Evolutionary conservation across 305 asterid genomes (phyloP).

Genomic region (Andrographis paniculata): DNA sequence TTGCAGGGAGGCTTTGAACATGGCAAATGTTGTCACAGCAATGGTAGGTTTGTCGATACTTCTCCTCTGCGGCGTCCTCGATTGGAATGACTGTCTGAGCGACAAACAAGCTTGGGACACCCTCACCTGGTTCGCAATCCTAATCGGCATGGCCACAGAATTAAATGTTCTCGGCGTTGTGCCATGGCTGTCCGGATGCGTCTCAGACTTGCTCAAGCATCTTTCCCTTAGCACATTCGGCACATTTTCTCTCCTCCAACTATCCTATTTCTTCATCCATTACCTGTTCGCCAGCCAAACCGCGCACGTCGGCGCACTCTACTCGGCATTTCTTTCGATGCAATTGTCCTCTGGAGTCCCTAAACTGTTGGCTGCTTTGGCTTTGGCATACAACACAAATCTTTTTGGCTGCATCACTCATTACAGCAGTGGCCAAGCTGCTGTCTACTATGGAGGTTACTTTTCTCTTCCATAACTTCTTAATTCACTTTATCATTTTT

Average conservation of each 20-base stretch:
- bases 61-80: conserved; percentile 43
- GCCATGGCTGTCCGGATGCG: conserved; percentile 54
- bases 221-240: conserved; percentile 35
- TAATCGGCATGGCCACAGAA: conserved; percentile 74
- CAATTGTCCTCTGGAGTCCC: conserved; percentile 60
- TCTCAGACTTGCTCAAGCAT: conserved; percentile 41
- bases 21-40: conserved; percentile 66
- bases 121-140: conserved; percentile 63
- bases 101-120: conserved; percentile 89
- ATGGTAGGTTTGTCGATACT: conserved; percentile 63
- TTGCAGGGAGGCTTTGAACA: conserved; percentile 35
- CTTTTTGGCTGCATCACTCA: conserved; percentile 76
- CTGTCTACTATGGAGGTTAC: conserved; percentile 73
- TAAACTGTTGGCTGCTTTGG: conserved; percentile 36
- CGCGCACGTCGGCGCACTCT: conserved; percentile 81
- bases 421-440: conserved; percentile 91
- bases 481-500: no score
- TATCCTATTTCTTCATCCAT: conserved; percentile 55
- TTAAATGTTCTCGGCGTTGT: conserved; percentile 47
- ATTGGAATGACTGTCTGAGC: conserved; percentile 68
- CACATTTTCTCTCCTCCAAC: conserved; percentile 50
- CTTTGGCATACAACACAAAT: conserved; percentile 54
- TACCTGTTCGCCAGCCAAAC: conserved; percentile 82
- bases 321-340: conserved; percentile 73
- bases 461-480: background rate